Conservation (phyloP, 2,329 filamentous ascomycete genomes). For the Alternaria postmessia region DNA sequence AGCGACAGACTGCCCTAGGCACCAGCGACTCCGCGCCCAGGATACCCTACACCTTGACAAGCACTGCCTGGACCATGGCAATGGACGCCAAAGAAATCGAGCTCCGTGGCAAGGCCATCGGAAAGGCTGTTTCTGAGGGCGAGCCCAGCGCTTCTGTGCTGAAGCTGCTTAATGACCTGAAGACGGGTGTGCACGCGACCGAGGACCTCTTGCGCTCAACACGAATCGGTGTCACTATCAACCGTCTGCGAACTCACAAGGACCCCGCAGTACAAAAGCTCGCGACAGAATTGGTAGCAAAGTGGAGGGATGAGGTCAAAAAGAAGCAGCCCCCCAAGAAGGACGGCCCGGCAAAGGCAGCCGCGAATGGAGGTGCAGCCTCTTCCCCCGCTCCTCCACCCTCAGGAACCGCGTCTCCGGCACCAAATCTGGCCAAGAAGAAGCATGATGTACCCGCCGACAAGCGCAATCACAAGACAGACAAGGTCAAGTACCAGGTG, state of each 20-base stretch:
- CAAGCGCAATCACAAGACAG: conserved; percentile 82
- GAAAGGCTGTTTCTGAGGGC: conserved; percentile 78
- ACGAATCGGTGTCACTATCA: conserved; percentile 89
- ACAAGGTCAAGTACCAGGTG: conserved; percentile 78
- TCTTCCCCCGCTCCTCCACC: conserved; percentile 46
- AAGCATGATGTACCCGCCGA: conserved; percentile 69
- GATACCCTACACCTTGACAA: neutral
- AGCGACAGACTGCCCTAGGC: neutral
- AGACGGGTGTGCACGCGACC: conserved; percentile 80
- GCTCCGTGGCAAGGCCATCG: conserved; percentile 77
- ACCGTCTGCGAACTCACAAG: conserved; percentile 83
- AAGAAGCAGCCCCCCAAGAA: conserved; percentile 47
- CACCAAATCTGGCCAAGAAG: conserved; percentile 61
- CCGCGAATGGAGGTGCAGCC: conserved; percentile 36
- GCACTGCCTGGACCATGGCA: conserved; percentile 27
- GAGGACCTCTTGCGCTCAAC: conserved; percentile 91
- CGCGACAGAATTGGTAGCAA: conserved; percentile 82
- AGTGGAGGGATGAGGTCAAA: conserved; percentile 85
- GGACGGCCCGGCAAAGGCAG: conserved; percentile 32
- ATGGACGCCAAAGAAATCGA: conserved; percentile 88
- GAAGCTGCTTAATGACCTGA: conserved; percentile 77
- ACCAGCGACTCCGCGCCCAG: neutral
- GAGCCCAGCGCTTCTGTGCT: conserved; percentile 78
- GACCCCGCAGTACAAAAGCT: conserved; percentile 74
- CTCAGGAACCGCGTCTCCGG: conserved; percentile 54